Conservation (phyloP, 192 early-diverging fungal species). For the Chytriomyces confervae region DNA sequence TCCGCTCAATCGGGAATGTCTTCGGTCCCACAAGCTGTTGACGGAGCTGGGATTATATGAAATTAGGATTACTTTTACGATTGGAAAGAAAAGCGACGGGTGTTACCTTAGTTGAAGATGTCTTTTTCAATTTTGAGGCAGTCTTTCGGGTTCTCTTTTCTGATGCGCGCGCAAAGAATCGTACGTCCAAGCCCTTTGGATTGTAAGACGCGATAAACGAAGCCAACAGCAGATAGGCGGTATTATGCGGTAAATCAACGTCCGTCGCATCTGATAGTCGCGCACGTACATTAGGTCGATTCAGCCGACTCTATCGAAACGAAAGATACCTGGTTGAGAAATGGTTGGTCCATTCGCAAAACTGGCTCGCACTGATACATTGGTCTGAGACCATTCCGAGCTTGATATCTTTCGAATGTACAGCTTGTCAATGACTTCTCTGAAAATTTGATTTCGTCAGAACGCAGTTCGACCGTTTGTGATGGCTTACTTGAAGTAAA, state of each 20-base stretch:
- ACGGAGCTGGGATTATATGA: conserved; percentile 48
- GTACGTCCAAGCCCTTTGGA: conserved; percentile 80
- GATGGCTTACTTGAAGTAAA: conserved; percentile 81
- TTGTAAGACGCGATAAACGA: conserved; percentile 94
- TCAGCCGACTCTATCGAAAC: no score
- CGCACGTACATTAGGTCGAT: neutral
- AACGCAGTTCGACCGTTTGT: conserved; percentile 10
- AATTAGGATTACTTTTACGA: neutral
- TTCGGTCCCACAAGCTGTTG: conserved; percentile 93
- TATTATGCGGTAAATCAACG: conserved; percentile 77
- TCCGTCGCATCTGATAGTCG: conserved; percentile 1
- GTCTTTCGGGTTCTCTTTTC: conserved; percentile 42
- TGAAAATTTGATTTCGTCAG: neutral
- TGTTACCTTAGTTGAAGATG: neutral
- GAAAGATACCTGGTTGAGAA: no score
- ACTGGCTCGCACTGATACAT: neutral
- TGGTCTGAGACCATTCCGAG: conserved; percentile 69
- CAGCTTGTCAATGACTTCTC: conserved; percentile 62
- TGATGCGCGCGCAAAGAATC: conserved; percentile 76
- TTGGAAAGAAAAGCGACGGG: neutral
- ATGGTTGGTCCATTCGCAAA: no score
- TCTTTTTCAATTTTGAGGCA: conserved; percentile 18
- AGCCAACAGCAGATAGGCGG: conserved; percentile 89
- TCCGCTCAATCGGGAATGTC: conserved; percentile 91
- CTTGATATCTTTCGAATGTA: conserved; percentile 93